These are phyloP conservation scores for Mycena epipterygia DNA, from an alignment of 768 basidiomycete genomes.

Conservation along the genomic window DNA sequence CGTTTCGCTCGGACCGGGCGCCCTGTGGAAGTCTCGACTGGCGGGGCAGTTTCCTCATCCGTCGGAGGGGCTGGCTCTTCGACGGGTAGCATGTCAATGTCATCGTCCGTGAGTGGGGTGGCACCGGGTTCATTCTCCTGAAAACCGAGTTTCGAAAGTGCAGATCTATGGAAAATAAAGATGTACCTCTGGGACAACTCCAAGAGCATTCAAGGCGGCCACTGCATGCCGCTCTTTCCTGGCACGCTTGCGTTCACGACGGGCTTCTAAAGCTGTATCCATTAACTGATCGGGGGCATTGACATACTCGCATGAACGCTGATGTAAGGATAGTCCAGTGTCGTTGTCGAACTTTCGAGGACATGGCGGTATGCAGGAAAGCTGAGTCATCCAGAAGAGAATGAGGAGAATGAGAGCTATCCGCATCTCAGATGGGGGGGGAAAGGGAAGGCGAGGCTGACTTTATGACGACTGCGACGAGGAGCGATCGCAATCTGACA, in stretches of 20 bases:
- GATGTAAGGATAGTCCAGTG: neutral
- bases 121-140: neutral
- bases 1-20: constrained; percentile 1
- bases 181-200: neutral
- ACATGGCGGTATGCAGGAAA: neutral
- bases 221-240: neutral
- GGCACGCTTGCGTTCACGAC: neutral
- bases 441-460: neutral
- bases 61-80: neutral
- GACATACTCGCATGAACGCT: neutral
- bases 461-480: neutral
- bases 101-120: neutral
- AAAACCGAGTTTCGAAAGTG: neutral
- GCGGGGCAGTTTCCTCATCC: neutral
- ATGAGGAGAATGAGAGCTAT: neutral
- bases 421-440: neutral
- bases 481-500: too few species aligned
- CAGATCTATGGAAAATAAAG: neutral
- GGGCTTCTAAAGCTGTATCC: neutral
- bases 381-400: neutral
- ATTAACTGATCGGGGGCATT: neutral
- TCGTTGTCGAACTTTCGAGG: neutral
- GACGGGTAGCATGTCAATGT: neutral
- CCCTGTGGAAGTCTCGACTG: neutral
- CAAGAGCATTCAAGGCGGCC: too few species aligned